Evolutionary conservation across 805 yeast species (phyloP).

Genomic region (Saccharomyces jurei): DNA sequence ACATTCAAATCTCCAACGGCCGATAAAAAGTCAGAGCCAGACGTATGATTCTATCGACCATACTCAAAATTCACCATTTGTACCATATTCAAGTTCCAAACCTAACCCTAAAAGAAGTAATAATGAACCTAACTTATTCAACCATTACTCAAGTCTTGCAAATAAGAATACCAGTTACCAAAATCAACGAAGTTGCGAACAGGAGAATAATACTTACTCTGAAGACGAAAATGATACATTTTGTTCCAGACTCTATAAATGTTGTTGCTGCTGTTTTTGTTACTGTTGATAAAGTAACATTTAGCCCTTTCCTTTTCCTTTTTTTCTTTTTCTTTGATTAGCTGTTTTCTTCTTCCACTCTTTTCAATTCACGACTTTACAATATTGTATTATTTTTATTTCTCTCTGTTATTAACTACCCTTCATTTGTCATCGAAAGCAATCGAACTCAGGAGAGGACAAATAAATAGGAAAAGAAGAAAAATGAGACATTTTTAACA

Average conservation of each 20-base stretch:
- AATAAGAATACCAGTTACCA: constrained; percentile 2
- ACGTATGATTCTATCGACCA: neutral
- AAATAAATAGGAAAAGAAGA: neutral
- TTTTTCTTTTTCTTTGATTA: neutral
- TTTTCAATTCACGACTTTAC: neutral
- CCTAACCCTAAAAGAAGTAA: neutral
- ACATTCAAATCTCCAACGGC: neutral
- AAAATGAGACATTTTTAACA: neutral
- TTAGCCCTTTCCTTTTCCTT: too few relatives aligned
- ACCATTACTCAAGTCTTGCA: neutral
- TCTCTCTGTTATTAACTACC: neutral
- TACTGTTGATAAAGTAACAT: constrained; percentile 4
- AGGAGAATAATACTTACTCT: constrained; percentile 1
- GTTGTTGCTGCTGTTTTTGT: neutral
- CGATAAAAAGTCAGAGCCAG: neutral
- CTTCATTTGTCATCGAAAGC: neutral
- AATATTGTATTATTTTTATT: neutral
- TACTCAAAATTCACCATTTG: neutral
- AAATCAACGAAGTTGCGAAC: constrained; percentile 2
- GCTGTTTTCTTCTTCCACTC: neutral
- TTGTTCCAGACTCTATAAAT: neutral
- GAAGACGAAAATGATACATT: neutral
- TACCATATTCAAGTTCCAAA: neutral
- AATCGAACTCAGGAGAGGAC: neutral
- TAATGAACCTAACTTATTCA: neutral